Base-by-base conservation (phyloP, 495 filamentous ascomycete genomes). In the Halenospora varia region DNA sequence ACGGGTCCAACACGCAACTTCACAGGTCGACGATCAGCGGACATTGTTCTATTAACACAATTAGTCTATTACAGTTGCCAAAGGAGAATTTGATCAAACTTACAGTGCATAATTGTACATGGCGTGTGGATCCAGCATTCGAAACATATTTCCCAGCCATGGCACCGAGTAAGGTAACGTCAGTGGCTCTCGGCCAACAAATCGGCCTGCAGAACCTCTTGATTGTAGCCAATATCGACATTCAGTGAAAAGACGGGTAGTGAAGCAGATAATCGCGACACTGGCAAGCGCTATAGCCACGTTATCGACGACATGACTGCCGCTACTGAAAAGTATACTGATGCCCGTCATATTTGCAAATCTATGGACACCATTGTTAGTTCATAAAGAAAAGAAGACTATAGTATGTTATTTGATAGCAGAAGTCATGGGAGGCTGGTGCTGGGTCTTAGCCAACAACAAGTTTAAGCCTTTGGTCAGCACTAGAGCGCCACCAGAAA, bases 161-260 rank as follows among this genome's bases (percentile, higher is more conserved):
- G 53, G 45, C 2, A 56, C 3, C 40, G 44, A 4, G 26, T 56
- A 56, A n/a, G 53, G 53, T 24, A 56, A 29, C 1, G 53, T 56
- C 23, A 56, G 17, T n/a, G 53, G 53, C 53, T 56, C 53, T 23
- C 53, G 42, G 24, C 53, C 53, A 17, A 39, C 4, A 23, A 56
- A 56, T 6, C 53, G 42, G 11, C 53, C 25, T 39, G 22, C 53
- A 48, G 45, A 18, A 23, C 53, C 53, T 22, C 53, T 15, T 2
- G 53, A 56, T 40, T 56, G 53, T 2, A 56, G 25, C 44, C 42
- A 56, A 26, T 25, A 56, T 56, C 53, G 10, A 56, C 25, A 35
- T 24, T 56, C 53, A 18, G 45, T 56, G 26, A 48, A 56, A 3
- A 49, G 13, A 11, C 25, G 25, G 35, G 53, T 56, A 15, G 20